phyloP scores from a whole-genome alignment of 2,329 filamentous ascomycete species.

The Cercospora beticola region DNA sequence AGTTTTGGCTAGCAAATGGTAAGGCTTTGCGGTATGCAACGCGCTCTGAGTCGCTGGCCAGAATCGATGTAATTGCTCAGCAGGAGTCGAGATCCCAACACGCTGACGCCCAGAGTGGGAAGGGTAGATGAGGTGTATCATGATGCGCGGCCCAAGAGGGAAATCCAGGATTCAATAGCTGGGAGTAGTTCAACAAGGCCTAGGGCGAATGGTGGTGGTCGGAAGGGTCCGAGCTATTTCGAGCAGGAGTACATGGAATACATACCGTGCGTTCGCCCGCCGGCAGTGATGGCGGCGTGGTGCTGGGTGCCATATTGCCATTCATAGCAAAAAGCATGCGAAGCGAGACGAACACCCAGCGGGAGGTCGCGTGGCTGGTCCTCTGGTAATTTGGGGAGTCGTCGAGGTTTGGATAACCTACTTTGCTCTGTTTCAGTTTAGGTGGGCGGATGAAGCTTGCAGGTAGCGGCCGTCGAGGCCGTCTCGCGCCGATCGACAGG shows the following conservation, averaged over 20 bases:
- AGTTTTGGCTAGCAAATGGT: not conserved
- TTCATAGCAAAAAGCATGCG: not conserved
- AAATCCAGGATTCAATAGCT: not conserved
- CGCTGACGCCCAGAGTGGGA: not conserved
- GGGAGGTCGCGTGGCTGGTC: not conserved
- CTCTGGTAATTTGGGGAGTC: not conserved
- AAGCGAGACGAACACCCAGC: constrained; percentile 1
- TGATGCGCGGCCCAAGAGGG: not conserved
- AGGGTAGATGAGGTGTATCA: not conserved
- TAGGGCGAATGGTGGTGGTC: not conserved
- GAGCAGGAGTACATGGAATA: not conserved
- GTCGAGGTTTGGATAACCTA: constrained; percentile 6
- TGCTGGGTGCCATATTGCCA: not conserved
- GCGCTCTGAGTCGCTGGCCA: not conserved
- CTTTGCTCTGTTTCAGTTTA: constrained; percentile 2
- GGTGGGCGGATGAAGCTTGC: not conserved
- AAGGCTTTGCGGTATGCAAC: not conserved
- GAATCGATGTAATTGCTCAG: not conserved
- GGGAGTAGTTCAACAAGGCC: not conserved
- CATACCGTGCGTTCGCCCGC: not conserved
- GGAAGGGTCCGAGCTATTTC: not conserved
- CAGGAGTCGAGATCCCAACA: not conserved
- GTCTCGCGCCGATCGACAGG: constrained; percentile 2
- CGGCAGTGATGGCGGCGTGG: not conserved
- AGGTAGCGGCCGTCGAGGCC: not conserved